Conservation (phyloP, 2,329 filamentous ascomycete species). For the Apiospora aurea region DNA sequence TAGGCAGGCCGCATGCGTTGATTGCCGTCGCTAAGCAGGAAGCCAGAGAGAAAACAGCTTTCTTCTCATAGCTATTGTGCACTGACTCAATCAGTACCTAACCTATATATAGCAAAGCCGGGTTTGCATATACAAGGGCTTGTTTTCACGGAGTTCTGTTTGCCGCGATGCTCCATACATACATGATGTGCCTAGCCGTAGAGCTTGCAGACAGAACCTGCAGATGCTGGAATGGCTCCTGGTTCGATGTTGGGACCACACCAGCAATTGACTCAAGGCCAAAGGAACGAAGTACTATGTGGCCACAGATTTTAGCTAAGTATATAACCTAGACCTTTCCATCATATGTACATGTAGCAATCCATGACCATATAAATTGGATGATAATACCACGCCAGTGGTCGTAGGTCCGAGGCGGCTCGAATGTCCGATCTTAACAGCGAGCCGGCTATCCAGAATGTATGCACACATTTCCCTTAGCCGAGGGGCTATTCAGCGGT, state of each 20-base stretch:
- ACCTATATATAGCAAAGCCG: not conserved
- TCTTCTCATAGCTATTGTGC: not conserved
- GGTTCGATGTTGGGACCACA: not conserved
- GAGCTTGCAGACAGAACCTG: conserved; percentile 11
- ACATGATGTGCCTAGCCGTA: not conserved
- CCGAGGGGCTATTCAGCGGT: not conserved
- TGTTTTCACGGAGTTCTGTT: not conserved
- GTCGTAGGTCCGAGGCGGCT: not conserved
- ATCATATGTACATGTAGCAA: not conserved
- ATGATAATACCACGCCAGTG: not conserved
- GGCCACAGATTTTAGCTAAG: too few relatives aligned
- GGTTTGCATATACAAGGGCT: not conserved
- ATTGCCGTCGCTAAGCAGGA: not conserved
- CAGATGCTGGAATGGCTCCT: not conserved
- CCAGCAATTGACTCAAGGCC: not conserved
- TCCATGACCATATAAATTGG: not conserved
- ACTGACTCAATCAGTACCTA: too few relatives aligned
- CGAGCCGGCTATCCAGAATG: not conserved
- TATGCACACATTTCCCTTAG: too few relatives aligned
- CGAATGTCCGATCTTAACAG: conserved; percentile 4
- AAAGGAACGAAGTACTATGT: not conserved
- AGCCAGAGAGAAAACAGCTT: not conserved
- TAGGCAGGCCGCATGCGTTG: not conserved
- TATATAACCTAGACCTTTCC: too few relatives aligned
- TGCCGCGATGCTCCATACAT: not conserved